Conservation (phyloP, 2,329 filamentous ascomycete genomes). For the Paecilomyces formosus region DNA sequence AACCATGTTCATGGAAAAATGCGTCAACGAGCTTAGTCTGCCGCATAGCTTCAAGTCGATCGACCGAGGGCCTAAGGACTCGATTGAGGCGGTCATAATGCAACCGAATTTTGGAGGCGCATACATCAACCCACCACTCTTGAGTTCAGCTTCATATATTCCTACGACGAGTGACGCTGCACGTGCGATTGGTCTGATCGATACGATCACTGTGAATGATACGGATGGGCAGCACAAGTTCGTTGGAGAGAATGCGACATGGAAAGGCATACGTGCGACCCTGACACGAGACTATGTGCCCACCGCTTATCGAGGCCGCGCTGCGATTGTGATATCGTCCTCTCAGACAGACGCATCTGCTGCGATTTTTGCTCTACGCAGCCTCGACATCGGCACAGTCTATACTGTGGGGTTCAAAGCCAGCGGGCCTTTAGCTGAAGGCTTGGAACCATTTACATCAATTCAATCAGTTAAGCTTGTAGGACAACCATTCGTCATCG, state of each 20-base stretch:
- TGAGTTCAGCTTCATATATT: slow-evolving; percentile 52
- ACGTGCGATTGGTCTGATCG: slow-evolving; percentile 69
- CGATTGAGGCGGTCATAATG: slow-evolving; percentile 64
- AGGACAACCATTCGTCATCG: slow-evolving; percentile 71
- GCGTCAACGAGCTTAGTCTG: slow-evolving; percentile 75
- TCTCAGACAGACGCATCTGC: slow-evolving; percentile 69
- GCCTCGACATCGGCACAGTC: slow-evolving; percentile 67
- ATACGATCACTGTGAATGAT: slow-evolving; percentile 64
- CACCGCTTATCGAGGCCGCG: slow-evolving; percentile 68
- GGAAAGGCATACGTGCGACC: slow-evolving; percentile 78
- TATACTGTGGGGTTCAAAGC: slow-evolving; percentile 78
- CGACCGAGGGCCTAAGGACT: slow-evolving; percentile 59
- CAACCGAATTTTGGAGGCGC: slow-evolving; percentile 74
- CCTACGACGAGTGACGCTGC: slow-evolving; percentile 66
- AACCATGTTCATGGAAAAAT: slow-evolving; percentile 80
- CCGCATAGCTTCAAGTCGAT: slow-evolving; percentile 72
- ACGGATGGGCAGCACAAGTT: slow-evolving; percentile 48
- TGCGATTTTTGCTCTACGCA: slow-evolving; percentile 69
- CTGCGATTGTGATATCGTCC: slow-evolving; percentile 67
- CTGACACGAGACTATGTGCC: slow-evolving; percentile 75
- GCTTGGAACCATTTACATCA: slow-evolving; percentile 57
- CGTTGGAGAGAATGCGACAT: slow-evolving; percentile 73
- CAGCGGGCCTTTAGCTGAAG: slow-evolving; percentile 49
- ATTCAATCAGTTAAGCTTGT: slow-evolving; percentile 76
- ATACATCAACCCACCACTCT: slow-evolving; percentile 67